These are phyloP conservation scores for Albatrellus ellisii DNA, from an alignment of 768 basidiomycete genomes.

Conservation along the genomic window DNA sequence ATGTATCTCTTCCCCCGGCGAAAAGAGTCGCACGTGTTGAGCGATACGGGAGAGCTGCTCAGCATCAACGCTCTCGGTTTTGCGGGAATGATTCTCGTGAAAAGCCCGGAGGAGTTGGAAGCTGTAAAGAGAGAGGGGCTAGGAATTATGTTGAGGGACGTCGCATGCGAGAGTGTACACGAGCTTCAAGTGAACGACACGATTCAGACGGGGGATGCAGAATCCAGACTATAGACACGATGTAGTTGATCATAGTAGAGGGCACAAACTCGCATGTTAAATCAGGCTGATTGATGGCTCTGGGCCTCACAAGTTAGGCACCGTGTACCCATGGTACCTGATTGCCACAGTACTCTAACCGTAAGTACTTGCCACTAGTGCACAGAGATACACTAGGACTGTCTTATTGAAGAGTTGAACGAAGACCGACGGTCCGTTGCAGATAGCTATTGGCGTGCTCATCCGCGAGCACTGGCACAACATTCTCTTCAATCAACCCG, in stretches of 20 bases:
- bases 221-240: too few relatives aligned
- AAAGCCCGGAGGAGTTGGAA: conserved; percentile 65
- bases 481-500: too few relatives aligned
- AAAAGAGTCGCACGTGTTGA: conserved; percentile 41
- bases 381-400: too few relatives aligned
- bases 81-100: conserved; percentile 81
- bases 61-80: conserved; percentile 83
- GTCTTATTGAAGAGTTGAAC: too few relatives aligned
- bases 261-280: not conserved
- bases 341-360: too few relatives aligned
- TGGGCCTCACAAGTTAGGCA: too few relatives aligned
- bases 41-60: conserved; percentile 41
- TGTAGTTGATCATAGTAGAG: not conserved
- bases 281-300: too few relatives aligned
- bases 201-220: conserved; percentile 21
- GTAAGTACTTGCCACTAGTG: too few relatives aligned
- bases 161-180: conserved; percentile 55
- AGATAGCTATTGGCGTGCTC: too few relatives aligned
- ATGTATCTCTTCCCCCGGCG: conserved; percentile 76
- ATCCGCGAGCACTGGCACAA: too few relatives aligned
- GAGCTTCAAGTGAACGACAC: conserved; percentile 47
- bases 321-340: too few relatives aligned
- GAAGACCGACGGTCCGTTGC: too few relatives aligned
- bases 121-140: conserved; percentile 52
- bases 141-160: conserved; percentile 45